Percentiles rank a stretch among this genome's conserved stretches.
Evolutionary conservation across 345 rosid genomes (phyloP).

Genomic region (Pseudoturritis turrita): DNA sequence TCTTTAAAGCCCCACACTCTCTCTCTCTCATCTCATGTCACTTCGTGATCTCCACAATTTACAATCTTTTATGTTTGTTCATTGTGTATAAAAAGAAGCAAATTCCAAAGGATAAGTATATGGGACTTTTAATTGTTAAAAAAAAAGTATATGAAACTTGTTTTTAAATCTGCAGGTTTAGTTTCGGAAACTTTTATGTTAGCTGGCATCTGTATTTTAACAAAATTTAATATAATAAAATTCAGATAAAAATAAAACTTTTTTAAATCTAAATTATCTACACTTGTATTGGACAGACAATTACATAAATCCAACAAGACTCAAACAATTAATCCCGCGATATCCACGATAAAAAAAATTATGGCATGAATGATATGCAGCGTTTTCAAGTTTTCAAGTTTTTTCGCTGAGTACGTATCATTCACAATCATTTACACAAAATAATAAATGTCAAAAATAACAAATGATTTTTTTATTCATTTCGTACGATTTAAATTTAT

Average conservation of each 20-base stretch:
- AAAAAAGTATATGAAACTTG: not conserved
- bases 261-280: not conserved
- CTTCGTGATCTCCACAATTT: slow-evolving; percentile 5
- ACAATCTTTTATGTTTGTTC: not conserved
- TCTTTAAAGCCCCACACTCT: slow-evolving; percentile 7
- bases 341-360: too few species aligned
- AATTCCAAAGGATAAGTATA: not conserved
- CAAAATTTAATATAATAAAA: too few species aligned
- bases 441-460: too few species aligned
- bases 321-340: not conserved
- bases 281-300: not conserved
- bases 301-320: not conserved
- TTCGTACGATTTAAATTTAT: too few species aligned
- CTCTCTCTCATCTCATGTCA: slow-evolving; percentile 4
- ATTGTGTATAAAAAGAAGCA: not conserved
- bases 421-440: too few species aligned
- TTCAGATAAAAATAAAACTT: too few species aligned
- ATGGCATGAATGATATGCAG: too few species aligned
- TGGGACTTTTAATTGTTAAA: not conserved
- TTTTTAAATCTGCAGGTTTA: not conserved
- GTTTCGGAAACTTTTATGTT: too few species aligned
- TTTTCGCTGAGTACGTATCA: too few species aligned
- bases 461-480: too few species aligned
- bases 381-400: too few species aligned
- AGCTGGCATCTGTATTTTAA: too few species aligned